Evolutionary conservation across 805 yeast species (phyloP), one percentile per base, ranked within the genome.

Genomic region (Schizosaccharomyces cryophilus): DNA sequence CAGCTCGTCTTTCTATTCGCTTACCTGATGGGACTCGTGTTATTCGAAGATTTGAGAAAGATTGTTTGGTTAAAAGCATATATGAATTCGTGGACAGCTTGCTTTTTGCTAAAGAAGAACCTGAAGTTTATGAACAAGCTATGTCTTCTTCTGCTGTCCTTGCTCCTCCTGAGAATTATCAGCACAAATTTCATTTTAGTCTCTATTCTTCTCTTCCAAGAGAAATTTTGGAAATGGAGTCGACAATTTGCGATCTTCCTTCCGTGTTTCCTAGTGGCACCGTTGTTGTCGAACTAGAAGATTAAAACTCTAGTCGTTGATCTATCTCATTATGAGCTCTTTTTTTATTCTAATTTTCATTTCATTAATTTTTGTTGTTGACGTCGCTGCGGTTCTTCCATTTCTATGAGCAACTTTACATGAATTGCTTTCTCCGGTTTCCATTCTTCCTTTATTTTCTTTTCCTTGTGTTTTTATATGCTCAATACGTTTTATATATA

Each of bases 191-290:
- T 66, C 66, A 66, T 0, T 84, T 84, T 68, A 72, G 70, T 51
- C 71, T 84, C 35, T 73, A 73, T 15, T 75, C 81, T 17, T 80
- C 84, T 0, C 77, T 79, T 68, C 86, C 86, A 4, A 75, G 86
- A 61, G 73, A 68, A 21, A 74, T 75, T 48, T 64, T 84, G 7
- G 68, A 65, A 1, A 9, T 47, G 2, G n/a, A 6, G 6, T 17
- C 45, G 9, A 24, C 15, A 17, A 56, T 56, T 21, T 6, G 9
- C n/a, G 21, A 17, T n/a, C 66, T 69, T 2, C 67, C 70, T 5
- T 67, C 73, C 5, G 72, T 84, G 6, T 82, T 75, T 73, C 89
- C 89, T 3, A 80, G 76, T 61, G 89, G 87, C 1, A 81, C 78
- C 63, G 67, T 83, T 40, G 70, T 82, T n/a, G 77, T 80, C 47